Base-by-base conservation (phyloP, 78 protist species). In the Dictyostelium brefeldianum region DNA sequence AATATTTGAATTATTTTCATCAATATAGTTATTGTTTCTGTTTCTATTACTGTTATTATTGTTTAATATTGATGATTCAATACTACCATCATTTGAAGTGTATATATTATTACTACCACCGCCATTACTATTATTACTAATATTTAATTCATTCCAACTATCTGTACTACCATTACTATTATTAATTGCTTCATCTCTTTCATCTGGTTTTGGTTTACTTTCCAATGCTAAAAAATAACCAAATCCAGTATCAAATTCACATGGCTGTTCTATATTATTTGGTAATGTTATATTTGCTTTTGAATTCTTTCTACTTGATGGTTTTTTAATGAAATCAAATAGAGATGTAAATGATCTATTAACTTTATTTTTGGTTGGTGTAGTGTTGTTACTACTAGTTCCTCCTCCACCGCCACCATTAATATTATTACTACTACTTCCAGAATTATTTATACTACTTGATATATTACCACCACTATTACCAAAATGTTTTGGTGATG, bases 171-270 rank as follows among this genome's bases (percentile, higher is more conserved):
- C 69, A n/a, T 25, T 59, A 59, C 69, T 59, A 22, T 59, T 59
- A 59, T 59, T 25, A 22, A 59, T 59, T 4, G 69, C 17, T 22
- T 59, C 69, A 59, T 59, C 69, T 18, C 11, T 59, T 59, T 59
- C 69, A 0, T 59, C 69, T 6, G 14, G 69, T 59, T 59, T 59
- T 59, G 69, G 69, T 59, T 59, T 59, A 59, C 69, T 59, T n/a
- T 59, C 69, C 25, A 59, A 59, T n/a, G n/a, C 69, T 59, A 59
- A 59, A 59, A 59, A 59, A 59, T 59, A 59, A 22, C 69, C 69
- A 59, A 59, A 59, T 9, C 69, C 69, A n/a, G 69, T 59, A 59
- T 59, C 69, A 59, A 59, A 10, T 22, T 59, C 69, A 9, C 31
- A 29, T 65, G 73, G 73, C 0, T 27, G 73, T 51, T 8, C 10